Conservation (phyloP, 1,284 basidiomycete species). For the Phaffia rhodozyma region DNA sequence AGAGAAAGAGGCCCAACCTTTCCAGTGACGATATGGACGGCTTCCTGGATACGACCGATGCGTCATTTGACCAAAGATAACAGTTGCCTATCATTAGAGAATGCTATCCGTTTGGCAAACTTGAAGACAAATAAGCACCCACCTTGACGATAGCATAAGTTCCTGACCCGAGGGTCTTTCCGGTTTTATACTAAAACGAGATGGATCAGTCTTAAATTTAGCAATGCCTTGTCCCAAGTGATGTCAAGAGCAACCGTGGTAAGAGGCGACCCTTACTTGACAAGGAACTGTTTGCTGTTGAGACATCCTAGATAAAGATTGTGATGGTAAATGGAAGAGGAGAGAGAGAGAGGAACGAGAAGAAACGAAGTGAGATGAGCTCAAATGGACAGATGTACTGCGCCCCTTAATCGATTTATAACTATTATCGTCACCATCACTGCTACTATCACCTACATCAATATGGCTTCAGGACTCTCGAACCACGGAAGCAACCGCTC, state of each 20-base stretch:
- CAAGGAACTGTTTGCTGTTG: conserved; percentile 45
- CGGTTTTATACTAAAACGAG: conserved; percentile 66
- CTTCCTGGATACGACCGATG: conserved; percentile 42
- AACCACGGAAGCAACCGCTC: neutral
- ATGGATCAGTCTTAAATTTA: neutral
- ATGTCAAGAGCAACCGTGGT: neutral
- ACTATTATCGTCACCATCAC: neutral
- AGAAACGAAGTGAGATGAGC: neutral
- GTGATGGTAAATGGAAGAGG: neutral
- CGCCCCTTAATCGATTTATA: neutral
- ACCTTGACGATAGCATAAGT: conserved; percentile 42
- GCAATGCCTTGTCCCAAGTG: neutral
- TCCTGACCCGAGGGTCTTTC: conserved; percentile 61
- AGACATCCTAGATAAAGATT: neutral
- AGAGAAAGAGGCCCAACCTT: conserved; percentile 27
- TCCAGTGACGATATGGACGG: conserved; percentile 86
- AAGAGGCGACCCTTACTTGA: conserved; percentile 39
- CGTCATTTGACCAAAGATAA: no score
- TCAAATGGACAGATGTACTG: neutral
- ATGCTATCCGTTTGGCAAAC: no score
- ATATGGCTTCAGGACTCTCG: neutral
- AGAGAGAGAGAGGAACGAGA: neutral
- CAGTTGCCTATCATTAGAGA: no score
- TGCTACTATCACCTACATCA: neutral
- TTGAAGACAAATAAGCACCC: no score